phyloP scores from a whole-genome alignment of 2,329 filamentous ascomycete species.

The Aspergillus aculeatus region DNA sequence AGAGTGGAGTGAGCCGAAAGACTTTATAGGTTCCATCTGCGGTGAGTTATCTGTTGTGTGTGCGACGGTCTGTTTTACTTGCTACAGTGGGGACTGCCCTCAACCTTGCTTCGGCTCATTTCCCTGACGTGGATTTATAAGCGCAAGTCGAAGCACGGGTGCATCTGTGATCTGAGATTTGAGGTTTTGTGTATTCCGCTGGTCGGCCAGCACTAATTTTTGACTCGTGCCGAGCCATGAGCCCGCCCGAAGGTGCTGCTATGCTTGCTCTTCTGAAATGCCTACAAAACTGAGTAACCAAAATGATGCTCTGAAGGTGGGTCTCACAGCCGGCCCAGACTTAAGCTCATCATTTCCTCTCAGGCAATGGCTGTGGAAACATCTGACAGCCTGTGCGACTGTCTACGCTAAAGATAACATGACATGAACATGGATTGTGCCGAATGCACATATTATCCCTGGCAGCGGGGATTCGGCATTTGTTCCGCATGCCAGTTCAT shows the following conservation, averaged over 20 bases:
- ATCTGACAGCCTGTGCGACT: neutral
- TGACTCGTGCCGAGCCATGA: neutral
- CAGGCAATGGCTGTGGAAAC: too few species aligned
- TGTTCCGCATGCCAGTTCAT: neutral
- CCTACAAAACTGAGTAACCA: neutral
- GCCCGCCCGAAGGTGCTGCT: neutral
- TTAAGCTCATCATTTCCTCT: too few species aligned
- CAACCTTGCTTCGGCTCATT: neutral
- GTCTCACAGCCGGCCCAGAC: too few species aligned
- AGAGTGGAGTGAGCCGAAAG: neutral
- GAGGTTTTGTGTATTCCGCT: neutral
- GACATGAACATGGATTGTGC: neutral
- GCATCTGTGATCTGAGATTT: neutral
- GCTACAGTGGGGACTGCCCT: neutral
- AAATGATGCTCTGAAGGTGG: too few species aligned
- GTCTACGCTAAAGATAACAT: neutral
- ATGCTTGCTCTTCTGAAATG: neutral
- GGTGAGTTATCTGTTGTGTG: neutral
- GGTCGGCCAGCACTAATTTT: neutral
- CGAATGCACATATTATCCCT: neutral
- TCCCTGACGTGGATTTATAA: neutral
- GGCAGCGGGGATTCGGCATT: neutral
- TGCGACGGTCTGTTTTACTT: neutral
- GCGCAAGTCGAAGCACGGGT: neutral
- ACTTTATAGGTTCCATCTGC: neutral